phyloP scores from a whole-genome alignment of 164 flowering plant genomes.

The Dillenia turbinata region DNA sequence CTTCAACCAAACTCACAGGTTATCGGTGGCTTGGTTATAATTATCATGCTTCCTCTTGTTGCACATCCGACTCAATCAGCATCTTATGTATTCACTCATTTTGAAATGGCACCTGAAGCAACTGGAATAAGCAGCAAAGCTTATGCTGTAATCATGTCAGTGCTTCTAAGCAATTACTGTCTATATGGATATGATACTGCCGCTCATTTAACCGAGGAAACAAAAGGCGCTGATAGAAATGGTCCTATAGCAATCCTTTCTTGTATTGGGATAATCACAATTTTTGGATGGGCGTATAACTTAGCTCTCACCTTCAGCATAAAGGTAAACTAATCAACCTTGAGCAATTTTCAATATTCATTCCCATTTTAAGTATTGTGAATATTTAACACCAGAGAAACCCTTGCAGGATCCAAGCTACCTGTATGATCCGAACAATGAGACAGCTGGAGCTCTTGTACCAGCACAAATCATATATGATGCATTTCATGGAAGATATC shows the following conservation, averaged over 20 bases:
- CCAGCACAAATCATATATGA: constrained; percentile 34
- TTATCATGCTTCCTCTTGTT: constrained; percentile 34
- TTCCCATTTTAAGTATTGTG: not conserved
- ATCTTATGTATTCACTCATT: constrained; percentile 34
- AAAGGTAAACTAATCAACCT: constrained; percentile 3
- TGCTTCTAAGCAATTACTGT: constrained; percentile 24
- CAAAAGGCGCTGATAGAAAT: constrained; percentile 25
- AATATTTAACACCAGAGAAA: not conserved
- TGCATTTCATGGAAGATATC: constrained; percentile 27
- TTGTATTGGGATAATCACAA: constrained; percentile 24
- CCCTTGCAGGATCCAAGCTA: constrained; percentile 19
- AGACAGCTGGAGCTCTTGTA: constrained; percentile 24
- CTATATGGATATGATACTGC: constrained; percentile 33
- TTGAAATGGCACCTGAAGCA: constrained; percentile 24
- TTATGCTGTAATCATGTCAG: constrained; percentile 26
- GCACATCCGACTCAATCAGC: constrained; percentile 20
- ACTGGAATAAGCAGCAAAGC: constrained; percentile 24
- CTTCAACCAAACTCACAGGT: constrained; percentile 13
- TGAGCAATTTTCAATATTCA: not conserved
- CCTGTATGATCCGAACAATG: constrained; percentile 23
- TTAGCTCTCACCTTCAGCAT: constrained; percentile 28
- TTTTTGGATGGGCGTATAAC: constrained; percentile 32
- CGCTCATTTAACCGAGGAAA: constrained; percentile 35
- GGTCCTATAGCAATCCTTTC: constrained; percentile 31
- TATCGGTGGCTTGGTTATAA: constrained; percentile 23